These are phyloP conservation scores for Suillus clintonianus DNA, from an alignment of 768 basidiomycete genomes.

Conservation along the genomic window DNA sequence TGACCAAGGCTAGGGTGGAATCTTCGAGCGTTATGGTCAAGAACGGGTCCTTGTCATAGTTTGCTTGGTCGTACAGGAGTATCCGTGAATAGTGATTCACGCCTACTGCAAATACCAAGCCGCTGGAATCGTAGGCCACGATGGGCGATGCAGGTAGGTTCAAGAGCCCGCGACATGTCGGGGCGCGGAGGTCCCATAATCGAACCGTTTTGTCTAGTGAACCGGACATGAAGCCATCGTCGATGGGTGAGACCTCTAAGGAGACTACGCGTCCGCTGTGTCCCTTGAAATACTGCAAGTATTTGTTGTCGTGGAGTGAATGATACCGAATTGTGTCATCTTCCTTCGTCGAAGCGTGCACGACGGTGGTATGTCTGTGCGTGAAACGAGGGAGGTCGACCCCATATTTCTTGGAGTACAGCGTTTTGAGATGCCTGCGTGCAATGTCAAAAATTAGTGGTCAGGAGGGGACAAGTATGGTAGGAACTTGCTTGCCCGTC, in stretches of 20 bases:
- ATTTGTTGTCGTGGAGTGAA: conserved; percentile 95
- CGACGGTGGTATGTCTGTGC: conserved; percentile 80
- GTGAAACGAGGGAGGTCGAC: conserved; percentile 94
- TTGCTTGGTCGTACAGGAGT: conserved; percentile 80
- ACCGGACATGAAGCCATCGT: conserved; percentile 95
- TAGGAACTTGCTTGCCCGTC: conserved; percentile 85
- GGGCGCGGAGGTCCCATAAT: conserved; percentile 90
- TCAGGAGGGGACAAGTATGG: conserved; percentile 16
- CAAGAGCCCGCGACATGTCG: conserved; percentile 75
- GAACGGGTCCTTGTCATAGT: conserved; percentile 93
- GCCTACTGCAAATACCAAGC: conserved; percentile 84
- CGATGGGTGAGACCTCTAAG: conserved; percentile 86
- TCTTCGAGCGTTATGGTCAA: conserved; percentile 82
- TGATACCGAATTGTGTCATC: conserved; percentile 95
- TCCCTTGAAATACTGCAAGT: conserved; percentile 92
- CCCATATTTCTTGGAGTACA: conserved; percentile 96
- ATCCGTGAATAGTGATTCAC: conserved; percentile 83
- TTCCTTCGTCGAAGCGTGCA: conserved; percentile 93
- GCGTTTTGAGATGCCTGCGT: conserved; percentile 67
- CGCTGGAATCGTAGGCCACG: conserved; percentile 81
- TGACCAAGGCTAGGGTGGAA: conserved; percentile 68
- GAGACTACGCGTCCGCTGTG: conserved; percentile 90
- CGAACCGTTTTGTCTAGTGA: conserved; percentile 94
- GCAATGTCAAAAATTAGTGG: conserved; percentile 29
- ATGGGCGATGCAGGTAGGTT: conserved; percentile 75